These are phyloP conservation scores for Striga asiatica DNA, from an alignment of 257 asterid genomes.

Conservation along the genomic window DNA sequence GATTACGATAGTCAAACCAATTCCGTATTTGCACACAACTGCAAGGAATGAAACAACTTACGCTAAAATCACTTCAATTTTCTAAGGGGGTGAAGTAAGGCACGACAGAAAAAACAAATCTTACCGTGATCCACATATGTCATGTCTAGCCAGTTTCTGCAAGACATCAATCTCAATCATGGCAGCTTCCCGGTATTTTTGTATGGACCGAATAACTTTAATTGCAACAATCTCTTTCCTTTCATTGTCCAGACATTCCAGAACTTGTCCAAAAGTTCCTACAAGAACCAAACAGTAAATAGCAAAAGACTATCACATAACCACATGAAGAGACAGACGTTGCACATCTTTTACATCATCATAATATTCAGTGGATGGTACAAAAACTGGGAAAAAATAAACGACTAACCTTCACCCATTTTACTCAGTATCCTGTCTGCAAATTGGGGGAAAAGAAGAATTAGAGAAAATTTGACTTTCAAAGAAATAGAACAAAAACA, in stretches of 20 bases:
- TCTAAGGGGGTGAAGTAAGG: constrained; percentile 11
- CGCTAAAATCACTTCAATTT: constrained; percentile 40
- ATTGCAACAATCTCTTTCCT: constrained; percentile 73
- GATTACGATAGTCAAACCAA: constrained; percentile 90
- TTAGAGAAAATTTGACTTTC: constrained; percentile 3
- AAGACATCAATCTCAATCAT: constrained; percentile 79
- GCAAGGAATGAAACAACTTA: constrained; percentile 55
- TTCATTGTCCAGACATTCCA: constrained; percentile 65
- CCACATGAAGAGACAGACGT: neutral
- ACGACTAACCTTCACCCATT: constrained; percentile 72
- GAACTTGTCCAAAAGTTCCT: constrained; percentile 84
- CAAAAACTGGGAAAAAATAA: constrained; percentile 5
- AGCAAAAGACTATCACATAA: constrained; percentile 7
- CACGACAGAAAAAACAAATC: constrained; percentile 14
- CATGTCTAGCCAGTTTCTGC: constrained; percentile 63
- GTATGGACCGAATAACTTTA: constrained; percentile 68
- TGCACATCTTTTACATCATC: neutral
- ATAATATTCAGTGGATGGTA: neutral
- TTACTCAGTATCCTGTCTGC: constrained; percentile 78
- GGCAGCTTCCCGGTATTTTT: constrained; percentile 76
- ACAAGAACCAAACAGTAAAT: constrained; percentile 6
- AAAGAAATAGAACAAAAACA: neutral
- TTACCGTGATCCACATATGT: constrained; percentile 27
- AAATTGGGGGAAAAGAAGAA: constrained; percentile 16
- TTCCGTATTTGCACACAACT: constrained; percentile 94